Base-by-base conservation (phyloP, 371 early-diverging fungal species). In the Rhizomucor miehei region DNA sequence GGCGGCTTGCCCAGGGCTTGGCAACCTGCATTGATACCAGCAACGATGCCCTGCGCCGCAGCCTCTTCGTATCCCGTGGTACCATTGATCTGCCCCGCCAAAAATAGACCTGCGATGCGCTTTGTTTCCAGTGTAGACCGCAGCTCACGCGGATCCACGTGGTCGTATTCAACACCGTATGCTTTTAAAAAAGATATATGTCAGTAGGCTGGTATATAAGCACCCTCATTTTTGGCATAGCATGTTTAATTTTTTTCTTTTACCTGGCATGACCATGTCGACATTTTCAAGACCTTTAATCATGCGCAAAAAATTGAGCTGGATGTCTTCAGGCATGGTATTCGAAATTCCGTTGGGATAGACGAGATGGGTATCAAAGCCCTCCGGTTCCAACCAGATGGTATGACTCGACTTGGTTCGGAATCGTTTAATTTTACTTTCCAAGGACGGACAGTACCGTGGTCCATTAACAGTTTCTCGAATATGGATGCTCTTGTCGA, bases 41-140 rank as follows among this genome's bases (percentile, higher is more conserved):
- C 92, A 46, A 92, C 77, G 0, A 92, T 68, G 4, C 93, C 92
- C 59, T 92, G 93, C 0, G 90, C 89, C 1, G 93, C 93, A 0
- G 93, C 93, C 60, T 92, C 92, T 51, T 92, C 93, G 58, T 92
- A 92, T 0, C 93, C 93, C 0, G 93, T 92, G 2, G 93, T 91
- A 12, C 93, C 93, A 56, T 92, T 92, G 53, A 92, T 92, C 66
- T 92, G 93, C 1, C 93, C 93, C 3, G 92, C 92, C 62, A 92
- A 69, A 59, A 81, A 92, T 29, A 92, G 64, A 5, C 93, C 93
- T 13, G 63, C 64, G 8, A 92, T 83, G 6, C 89, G 86, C 57
- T 87, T 86, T 0, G 90, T 91, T 73, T 91, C 91, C 29, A 92
- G 63, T 2, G 86, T 89, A 1, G 85, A 86, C 52, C 79, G 73